Evolutionary conservation across 1,139 yeast species (phyloP), one percentile per base, ranked within the genome.

Genomic region (Yarrowia galli): DNA sequence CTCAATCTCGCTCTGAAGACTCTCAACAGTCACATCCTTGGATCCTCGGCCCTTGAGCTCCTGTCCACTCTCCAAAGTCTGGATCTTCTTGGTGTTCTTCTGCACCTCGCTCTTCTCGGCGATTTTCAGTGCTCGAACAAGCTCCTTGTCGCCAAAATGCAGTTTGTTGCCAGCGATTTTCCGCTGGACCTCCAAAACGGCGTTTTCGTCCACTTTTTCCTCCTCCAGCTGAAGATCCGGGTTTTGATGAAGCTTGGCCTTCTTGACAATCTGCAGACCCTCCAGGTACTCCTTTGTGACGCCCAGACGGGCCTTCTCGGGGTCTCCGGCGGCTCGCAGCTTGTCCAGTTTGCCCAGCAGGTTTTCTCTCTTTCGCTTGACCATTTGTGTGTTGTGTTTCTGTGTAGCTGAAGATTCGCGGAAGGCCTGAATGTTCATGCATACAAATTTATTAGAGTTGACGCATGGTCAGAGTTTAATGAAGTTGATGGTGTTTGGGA

Each of bases 131-230:
- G 65, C 54, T 18, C 68, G 46, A 8, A 46, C 42, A 22, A 58
- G 28, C 54, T 54, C 65, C 45, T 46, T 48, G 48, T 54, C 63
- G 38, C 65, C 64, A n/a, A 42, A 58, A 46, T 65, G 68, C 46
- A 65, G 22, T 42, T 65, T 65, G 20, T 56, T 45, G 15, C 35
- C 48, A 5, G 56, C 65, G 12, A 65, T 38, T 40, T 65, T 45
- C 2, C 53, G 64, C 42, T 65, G 63, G 13, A 65, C 48, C 2
- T 35, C 48, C 15, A 46, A 36, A 23, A 65, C 58, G 9, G 36
- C 63, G 4, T 20, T 49, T 23, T 54, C 58, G 18, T 61, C 56
- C 20, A 58, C 64, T 10, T 43, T 32, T 15, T 58, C 51, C 16
- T 58, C 64, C 32, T 58, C 51, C 28, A 43, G 38, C 38, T 58